Evolutionary conservation across 176 grass and related monocot genomes (phyloP), one percentile per base, ranked within the genome.

Genomic region (Oryza glaberrima): DNA sequence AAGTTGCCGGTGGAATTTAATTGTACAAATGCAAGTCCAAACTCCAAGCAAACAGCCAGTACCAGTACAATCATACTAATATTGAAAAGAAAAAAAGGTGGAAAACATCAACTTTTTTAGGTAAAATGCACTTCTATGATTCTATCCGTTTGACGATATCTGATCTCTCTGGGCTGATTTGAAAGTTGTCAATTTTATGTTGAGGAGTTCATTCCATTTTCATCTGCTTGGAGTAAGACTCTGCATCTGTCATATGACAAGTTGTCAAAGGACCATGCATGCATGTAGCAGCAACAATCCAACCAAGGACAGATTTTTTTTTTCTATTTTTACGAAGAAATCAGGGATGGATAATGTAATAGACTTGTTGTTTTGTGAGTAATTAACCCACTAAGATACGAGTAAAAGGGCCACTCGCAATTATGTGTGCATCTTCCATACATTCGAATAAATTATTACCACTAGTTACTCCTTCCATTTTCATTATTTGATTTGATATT

Each of bases 31-130:
- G 16, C 30, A 34, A 6, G 32, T 11, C 17, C 74, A 60, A 60
- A 77, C 54, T 58, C 54, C 17, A 58, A 58, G 6, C 48, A 6
- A 6, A 58, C 73, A 76, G 73, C 28, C 72, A 75, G 72, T 11
- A 58, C 14, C 13, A 20, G 73, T 38, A 7, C 47, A 4, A 40
- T 9, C 4, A 77, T n/a, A 44, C 43, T 44, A 38, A 15, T 22
- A 75, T 46, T 82, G 49, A 41, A 73, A 20, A 82, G 30, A 4
- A 30, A 82, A 82, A 45, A 4, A 32, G 9, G 38, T 63, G 15
- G 38, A 73, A 15, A 6, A 8, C 10, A 44, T 64, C 69, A 64
- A 32, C 43, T 3, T 82, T 63, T 30, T 20, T 20, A 46, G 80
- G 52, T 73, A 30, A 64, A 82, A 34, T 28, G 35, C 4, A 30